phyloP scores from a whole-genome alignment of 805 yeast species.

The Brettanomyces anomalus region DNA sequence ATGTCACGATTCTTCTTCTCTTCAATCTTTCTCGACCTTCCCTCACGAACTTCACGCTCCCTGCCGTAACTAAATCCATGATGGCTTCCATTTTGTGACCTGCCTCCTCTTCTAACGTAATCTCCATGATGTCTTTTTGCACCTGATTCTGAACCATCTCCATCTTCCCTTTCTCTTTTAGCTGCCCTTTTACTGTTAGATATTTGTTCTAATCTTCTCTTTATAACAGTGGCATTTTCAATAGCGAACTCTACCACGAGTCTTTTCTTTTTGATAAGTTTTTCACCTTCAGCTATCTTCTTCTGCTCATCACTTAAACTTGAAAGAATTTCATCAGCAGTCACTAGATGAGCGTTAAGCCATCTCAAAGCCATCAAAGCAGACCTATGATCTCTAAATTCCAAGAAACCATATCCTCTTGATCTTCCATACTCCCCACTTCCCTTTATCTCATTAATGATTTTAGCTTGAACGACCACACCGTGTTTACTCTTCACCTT shows the following conservation, averaged over 20 bases:
- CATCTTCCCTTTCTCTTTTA: constrained; percentile 18
- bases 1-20: constrained; percentile 14
- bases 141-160: constrained; percentile 1
- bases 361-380: constrained; percentile 96
- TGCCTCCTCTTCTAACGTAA: neutral
- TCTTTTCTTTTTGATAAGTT: constrained; percentile 49
- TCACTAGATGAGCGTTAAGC: constrained; percentile 88
- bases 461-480: constrained; percentile 88
- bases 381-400: constrained; percentile 81
- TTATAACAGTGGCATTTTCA: constrained; percentile 89
- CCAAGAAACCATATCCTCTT: constrained; percentile 95
- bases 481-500: constrained; percentile 73
- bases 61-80: neutral
- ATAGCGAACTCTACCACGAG: constrained; percentile 92
- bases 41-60: neutral
- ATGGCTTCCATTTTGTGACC: neutral
- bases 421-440: constrained; percentile 82
- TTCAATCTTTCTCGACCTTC: neutral
- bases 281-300: constrained; percentile 45
- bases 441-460: constrained; percentile 86
- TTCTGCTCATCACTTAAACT: constrained; percentile 66
- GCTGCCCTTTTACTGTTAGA: constrained; percentile 20
- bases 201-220: constrained; percentile 73
- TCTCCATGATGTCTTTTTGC: neutral
- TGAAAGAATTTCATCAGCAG: constrained; percentile 56